phyloP scores from a whole-genome alignment of 306 rosid species.

The Potentilla sterilis region DNA sequence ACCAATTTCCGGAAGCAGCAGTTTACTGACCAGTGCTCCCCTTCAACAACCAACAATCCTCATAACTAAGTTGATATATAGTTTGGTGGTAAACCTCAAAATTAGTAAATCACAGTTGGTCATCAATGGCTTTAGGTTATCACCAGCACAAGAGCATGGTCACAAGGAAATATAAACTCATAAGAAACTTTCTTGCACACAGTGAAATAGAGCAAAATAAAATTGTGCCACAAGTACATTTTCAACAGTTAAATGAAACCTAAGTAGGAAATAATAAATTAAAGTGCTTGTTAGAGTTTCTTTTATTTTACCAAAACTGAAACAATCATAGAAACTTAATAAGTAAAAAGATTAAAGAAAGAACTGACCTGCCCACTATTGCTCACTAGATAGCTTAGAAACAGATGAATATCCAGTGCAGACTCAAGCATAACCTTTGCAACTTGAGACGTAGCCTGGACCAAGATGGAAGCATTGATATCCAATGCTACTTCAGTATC shows the following conservation, averaged over 20 bases:
- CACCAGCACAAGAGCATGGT: not conserved
- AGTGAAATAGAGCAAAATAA: not conserved
- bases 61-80: too few species aligned
- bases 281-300: not conserved
- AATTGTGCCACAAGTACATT: not conserved
- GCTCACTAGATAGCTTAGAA: slow-evolving; percentile 78
- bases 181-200: too few species aligned
- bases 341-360: not conserved
- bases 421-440: slow-evolving; percentile 85
- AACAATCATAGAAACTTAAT: slow-evolving; percentile 13
- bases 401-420: slow-evolving; percentile 76
- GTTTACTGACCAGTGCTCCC: too few species aligned
- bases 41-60: too few species aligned
- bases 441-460: slow-evolving; percentile 82
- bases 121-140: not conserved
- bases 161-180: not conserved
- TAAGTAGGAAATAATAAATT: not conserved
- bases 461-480: slow-evolving; percentile 59
- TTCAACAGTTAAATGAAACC: not conserved
- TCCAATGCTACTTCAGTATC: slow-evolving; percentile 47
- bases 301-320: not conserved
- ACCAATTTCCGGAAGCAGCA: too few species aligned
- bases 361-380: slow-evolving; percentile 78
- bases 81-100: not conserved
- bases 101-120: not conserved